Conservation (phyloP, 768 basidiomycete species). For the Cystofilobasidium ferigula region DNA sequence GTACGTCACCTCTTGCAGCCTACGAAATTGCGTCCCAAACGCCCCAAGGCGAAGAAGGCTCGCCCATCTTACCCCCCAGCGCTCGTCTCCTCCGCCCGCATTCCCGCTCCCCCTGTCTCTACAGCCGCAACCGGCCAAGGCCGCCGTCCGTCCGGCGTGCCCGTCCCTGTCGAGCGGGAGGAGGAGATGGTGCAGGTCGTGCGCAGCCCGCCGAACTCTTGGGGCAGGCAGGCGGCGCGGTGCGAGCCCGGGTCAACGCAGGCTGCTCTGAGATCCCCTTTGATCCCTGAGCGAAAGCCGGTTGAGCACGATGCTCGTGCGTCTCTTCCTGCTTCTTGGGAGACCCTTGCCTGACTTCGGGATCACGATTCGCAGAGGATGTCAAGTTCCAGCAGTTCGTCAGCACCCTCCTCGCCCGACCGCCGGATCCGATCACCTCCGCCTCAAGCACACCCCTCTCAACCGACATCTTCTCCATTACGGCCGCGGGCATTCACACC, state of each 20-base stretch:
- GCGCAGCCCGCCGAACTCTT: too few relatives aligned
- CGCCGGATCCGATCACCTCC: not conserved
- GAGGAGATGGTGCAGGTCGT: not conserved
- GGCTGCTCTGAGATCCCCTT: too few relatives aligned
- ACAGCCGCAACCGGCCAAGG: not conserved
- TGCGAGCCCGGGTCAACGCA: too few relatives aligned
- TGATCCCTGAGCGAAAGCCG: too few relatives aligned
- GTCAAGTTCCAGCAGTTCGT: not conserved
- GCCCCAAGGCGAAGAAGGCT: not conserved
- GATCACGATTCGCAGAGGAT: not conserved
- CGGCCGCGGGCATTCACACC: not conserved
- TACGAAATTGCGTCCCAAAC: not conserved
- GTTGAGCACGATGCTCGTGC: too few relatives aligned
- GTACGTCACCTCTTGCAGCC: not conserved
- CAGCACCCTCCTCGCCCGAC: not conserved
- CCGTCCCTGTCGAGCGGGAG: not conserved
- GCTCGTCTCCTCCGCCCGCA: not conserved
- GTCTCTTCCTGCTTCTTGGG: too few relatives aligned
- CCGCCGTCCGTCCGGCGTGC: not conserved
- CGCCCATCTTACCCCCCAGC: not conserved
- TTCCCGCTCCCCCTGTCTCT: not conserved
- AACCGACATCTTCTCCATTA: slow-evolving; percentile 5
- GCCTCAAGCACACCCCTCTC: not conserved
- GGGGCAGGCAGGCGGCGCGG: too few relatives aligned
- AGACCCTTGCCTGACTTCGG: too few relatives aligned